These are phyloP conservation scores for Ustulina deusta DNA, from an alignment of 2,329 filamentous ascomycete species.

Conservation along the genomic window DNA sequence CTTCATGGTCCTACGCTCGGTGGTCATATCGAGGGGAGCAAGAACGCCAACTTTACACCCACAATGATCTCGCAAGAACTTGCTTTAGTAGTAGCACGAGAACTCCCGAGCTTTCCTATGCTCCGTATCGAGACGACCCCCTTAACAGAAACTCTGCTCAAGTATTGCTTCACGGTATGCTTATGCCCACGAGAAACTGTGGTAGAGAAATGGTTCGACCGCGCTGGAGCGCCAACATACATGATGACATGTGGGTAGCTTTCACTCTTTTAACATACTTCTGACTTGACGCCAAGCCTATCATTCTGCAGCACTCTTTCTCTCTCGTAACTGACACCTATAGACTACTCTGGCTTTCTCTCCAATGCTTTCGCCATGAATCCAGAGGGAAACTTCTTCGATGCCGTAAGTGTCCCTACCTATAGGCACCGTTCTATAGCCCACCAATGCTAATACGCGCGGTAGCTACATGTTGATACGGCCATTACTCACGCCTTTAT, in stretches of 20 bases:
- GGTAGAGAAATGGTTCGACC: slow-evolving; percentile 51
- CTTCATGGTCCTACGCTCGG: slow-evolving; percentile 9
- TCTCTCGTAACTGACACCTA: slow-evolving; percentile 28
- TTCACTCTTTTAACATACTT: not conserved
- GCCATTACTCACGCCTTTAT: slow-evolving; percentile 52
- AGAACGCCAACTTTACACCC: slow-evolving; percentile 41
- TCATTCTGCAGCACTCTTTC: not conserved
- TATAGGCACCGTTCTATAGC: not conserved
- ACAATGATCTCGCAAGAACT: slow-evolving; percentile 49
- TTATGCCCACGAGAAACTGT: slow-evolving; percentile 49
- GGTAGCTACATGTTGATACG: slow-evolving; percentile 50
- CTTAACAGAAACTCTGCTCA: slow-evolving; percentile 50
- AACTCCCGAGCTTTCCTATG: slow-evolving; percentile 50
- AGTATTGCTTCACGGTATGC: slow-evolving; percentile 52
- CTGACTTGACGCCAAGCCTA: not conserved
- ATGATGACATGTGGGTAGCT: slow-evolving; percentile 49
- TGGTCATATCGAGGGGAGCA: slow-evolving; percentile 16
- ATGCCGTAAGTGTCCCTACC: slow-evolving; percentile 44
- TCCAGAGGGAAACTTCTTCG: slow-evolving; percentile 49
- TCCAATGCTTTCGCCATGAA: slow-evolving; percentile 52
- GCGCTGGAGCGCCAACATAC: slow-evolving; percentile 50
- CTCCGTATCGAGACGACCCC: slow-evolving; percentile 52
- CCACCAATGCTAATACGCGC: slow-evolving; percentile 25
- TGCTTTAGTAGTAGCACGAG: slow-evolving; percentile 48
- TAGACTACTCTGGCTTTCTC: slow-evolving; percentile 51